phyloP scores from a whole-genome alignment of 768 basidiomycete genomes.

The Scleroderma citrinum region DNA sequence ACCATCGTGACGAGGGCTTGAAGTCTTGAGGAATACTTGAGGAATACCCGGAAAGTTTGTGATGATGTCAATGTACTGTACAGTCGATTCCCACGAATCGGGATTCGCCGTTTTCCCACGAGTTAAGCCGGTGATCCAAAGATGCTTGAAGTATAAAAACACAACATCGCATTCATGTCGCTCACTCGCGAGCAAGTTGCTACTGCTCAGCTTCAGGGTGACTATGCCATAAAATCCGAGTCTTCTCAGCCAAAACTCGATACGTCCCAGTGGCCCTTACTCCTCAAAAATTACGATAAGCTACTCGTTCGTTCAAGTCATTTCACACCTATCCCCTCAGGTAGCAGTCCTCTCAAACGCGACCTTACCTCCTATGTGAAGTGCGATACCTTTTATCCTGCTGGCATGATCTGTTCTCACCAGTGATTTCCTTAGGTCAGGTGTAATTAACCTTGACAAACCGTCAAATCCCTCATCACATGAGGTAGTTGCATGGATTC shows the following conservation, averaged over 20 bases:
- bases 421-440: constrained; percentile 55
- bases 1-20: constrained; percentile 53
- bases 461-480: constrained; percentile 99
- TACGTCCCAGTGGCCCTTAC: constrained; percentile 95
- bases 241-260: constrained; percentile 69
- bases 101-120: constrained; percentile 2
- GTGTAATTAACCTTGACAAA: constrained; percentile 99
- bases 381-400: constrained; percentile 32
- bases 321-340: constrained; percentile 95
- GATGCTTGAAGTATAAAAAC: neutral
- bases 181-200: constrained; percentile 66
- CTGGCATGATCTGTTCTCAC: neutral
- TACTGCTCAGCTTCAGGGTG: constrained; percentile 65
- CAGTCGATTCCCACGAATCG: constrained; percentile 31
- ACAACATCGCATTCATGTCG: constrained; percentile 20
- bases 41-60: constrained; percentile 3
- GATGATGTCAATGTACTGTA: constrained; percentile 38
- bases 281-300: constrained; percentile 99
- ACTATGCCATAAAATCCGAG: constrained; percentile 82
- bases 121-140: constrained; percentile 1
- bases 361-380: constrained; percentile 91
- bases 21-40: constrained; percentile 18
- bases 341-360: constrained; percentile 91
- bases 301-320: constrained; percentile 90
- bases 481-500: constrained; percentile 98